Percentiles rank a stretch among this genome's conserved stretches.
These are phyloP conservation scores for Auricularia sp. DNA, from an alignment of 768 basidiomycete genomes.

Conservation along the genomic window DNA sequence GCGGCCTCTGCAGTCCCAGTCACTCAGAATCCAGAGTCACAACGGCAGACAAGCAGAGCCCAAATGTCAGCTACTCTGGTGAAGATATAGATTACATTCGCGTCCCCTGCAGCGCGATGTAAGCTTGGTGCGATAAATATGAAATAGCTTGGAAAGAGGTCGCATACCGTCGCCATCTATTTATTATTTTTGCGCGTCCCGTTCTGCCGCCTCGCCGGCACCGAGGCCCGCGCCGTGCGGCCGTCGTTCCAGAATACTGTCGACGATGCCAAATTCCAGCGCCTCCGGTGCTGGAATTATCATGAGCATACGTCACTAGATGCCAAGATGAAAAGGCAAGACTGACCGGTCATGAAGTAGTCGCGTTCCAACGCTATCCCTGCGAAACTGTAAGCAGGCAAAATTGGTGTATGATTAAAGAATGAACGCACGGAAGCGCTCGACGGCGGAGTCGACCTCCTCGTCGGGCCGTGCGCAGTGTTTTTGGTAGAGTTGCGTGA, in stretches of 20 bases:
- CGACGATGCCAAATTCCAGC: slow-evolving; percentile 83
- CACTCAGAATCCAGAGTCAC: too few species aligned
- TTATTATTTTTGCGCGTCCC: background rate
- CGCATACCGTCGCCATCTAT: too few species aligned
- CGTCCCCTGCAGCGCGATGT: too few species aligned
- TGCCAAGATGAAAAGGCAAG: too few species aligned
- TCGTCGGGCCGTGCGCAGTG: slow-evolving; percentile 71
- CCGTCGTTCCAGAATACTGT: slow-evolving; percentile 68
- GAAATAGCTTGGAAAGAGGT: too few species aligned
- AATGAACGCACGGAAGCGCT: slow-evolving; percentile 60
- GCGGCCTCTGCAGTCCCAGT: too few species aligned
- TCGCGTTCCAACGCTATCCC: slow-evolving; percentile 87
- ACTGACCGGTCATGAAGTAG: slow-evolving; percentile 72
- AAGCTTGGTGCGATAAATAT: too few species aligned
- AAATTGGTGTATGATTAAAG: background rate
- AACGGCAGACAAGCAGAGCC: too few species aligned
- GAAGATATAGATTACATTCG: too few species aligned
- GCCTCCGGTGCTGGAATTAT: slow-evolving; percentile 58
- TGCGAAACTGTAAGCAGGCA: slow-evolving; percentile 18
- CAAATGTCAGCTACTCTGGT: too few species aligned
- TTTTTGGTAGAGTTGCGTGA: slow-evolving; percentile 82
- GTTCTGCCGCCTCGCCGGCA: background rate
- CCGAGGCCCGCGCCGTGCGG: slow-evolving; percentile 1
- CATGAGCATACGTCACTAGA: too few species aligned
- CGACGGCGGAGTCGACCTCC: slow-evolving; percentile 47